Evolutionary conservation across 805 yeast genomes (phyloP), one percentile per base, ranked within the genome.

Genomic region (Suhomyces emberorum): DNA sequence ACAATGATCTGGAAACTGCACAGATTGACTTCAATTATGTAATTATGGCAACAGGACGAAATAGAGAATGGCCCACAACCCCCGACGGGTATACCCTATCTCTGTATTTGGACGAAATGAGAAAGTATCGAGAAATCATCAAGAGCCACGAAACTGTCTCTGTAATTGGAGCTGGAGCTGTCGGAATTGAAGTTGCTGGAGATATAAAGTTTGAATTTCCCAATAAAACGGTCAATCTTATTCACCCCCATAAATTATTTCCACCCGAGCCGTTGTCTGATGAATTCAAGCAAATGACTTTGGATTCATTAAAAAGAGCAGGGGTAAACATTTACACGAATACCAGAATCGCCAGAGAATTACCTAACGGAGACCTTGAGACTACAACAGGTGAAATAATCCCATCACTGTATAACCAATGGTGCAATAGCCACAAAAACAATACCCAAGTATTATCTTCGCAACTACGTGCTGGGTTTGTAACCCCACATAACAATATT

Each of bases 31-130:
- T 74, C 48, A 77, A 76, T 43, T 74, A 70, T 43, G 69, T 65
- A 15, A 56, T 75, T 8, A 49, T 64, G 35, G 75, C 79, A 4
- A 54, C 73, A 2, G 81, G 81, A 1, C 57, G 80, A 49, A 59
- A 73, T 35, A 55, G 81, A 41, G 55, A 58, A 28, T 74, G 78
- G 77, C 81, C 81, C 10, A 66, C 72, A 24, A 74, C 75, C 23
- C 81, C 80, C 3, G 48, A 57, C n/a, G 77, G 70, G 0, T 46
- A 44, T 30, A 66, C 69, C 9, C 55, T 49, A 34, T 58, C 59
- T 12, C 51, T 49, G 6, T 74, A 59, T 44, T 38, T 65, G 18
- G 39, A 51, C 14, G 81, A 76, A 44, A 74, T 76, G 77, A 33
- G 39, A 3, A 44, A 49, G 15, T 58, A 64, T 25, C 46, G 47